phyloP scores from a whole-genome alignment of 176 grass and related monocot genomes.

The Saccharum spontaneum region DNA sequence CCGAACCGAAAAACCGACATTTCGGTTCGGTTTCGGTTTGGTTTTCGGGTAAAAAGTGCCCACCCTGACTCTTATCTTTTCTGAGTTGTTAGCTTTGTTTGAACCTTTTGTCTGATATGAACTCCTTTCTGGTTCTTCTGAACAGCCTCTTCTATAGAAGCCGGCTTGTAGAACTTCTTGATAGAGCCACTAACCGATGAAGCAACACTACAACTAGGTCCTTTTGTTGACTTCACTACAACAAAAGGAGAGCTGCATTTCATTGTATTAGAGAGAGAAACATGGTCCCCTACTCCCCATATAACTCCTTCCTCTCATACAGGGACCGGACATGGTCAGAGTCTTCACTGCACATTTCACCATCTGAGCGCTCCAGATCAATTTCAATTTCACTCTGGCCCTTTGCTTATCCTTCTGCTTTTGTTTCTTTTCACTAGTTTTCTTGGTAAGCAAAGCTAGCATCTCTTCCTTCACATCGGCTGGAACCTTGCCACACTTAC shows the following conservation, averaged over 20 bases:
- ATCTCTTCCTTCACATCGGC: neutral
- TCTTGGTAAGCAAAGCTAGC: neutral
- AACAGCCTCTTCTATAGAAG: neutral
- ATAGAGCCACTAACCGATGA: neutral
- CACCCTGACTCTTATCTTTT: too few species aligned
- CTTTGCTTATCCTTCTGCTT: neutral
- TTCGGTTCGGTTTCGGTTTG: too few species aligned
- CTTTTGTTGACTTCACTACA: neutral
- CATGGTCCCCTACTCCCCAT: too few species aligned
- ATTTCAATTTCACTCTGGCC: neutral
- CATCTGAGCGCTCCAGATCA: neutral
- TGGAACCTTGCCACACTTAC: too few species aligned
- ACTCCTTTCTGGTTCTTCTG: neutral
- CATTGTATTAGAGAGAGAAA: too few species aligned
- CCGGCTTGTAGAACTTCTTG: neutral
- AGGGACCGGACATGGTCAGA: too few species aligned
- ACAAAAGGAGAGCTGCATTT: neutral
- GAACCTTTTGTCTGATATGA: neutral
- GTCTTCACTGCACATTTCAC: neutral
- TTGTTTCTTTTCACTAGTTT: neutral
- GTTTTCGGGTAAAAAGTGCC: too few species aligned
- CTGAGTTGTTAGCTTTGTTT: too few species aligned
- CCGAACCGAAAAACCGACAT: too few species aligned
- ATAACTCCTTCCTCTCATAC: too few species aligned
- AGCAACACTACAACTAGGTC: neutral